These are phyloP conservation scores for Mimosa bimucronata DNA, from an alignment of 306 rosid species.

Conservation along the genomic window DNA sequence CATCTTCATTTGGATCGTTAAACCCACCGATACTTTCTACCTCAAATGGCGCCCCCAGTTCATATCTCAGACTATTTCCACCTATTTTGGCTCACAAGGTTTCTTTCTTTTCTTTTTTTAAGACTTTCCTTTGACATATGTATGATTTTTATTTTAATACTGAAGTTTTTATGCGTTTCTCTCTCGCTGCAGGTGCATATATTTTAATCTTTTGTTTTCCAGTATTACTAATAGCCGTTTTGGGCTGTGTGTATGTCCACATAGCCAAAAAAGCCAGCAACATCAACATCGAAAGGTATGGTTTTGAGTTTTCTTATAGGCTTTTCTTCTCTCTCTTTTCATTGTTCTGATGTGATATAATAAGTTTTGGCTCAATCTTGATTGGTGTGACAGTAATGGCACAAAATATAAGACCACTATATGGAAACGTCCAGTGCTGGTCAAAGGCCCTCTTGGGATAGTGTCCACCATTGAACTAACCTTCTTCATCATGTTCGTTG, in stretches of 20 bases:
- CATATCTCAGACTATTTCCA: conserved; percentile 32
- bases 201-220: conserved; percentile 63
- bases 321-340: no score
- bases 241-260: conserved; percentile 72
- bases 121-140: not conserved
- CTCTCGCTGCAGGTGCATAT: conserved; percentile 48
- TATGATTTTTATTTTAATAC: not conserved
- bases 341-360: no score
- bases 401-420: not conserved
- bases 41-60: conserved; percentile 43
- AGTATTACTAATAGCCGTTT: conserved; percentile 54
- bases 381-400: not conserved
- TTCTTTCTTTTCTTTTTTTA: not conserved
- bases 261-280: conserved; percentile 41
- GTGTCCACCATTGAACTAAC: conserved; percentile 62
- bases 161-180: not conserved
- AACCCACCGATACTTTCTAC: conserved; percentile 56
- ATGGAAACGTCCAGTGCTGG: conserved; percentile 61
- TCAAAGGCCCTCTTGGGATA: conserved; percentile 82
- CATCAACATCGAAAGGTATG: conserved; percentile 31
- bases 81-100: conserved; percentile 70
- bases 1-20: conserved; percentile 58
- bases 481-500: conserved; percentile 67
- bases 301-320: not conserved
- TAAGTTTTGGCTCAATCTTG: not conserved